phyloP scores from a whole-genome alignment of 1,139 yeast species.

The Hansenula anomala region DNA sequence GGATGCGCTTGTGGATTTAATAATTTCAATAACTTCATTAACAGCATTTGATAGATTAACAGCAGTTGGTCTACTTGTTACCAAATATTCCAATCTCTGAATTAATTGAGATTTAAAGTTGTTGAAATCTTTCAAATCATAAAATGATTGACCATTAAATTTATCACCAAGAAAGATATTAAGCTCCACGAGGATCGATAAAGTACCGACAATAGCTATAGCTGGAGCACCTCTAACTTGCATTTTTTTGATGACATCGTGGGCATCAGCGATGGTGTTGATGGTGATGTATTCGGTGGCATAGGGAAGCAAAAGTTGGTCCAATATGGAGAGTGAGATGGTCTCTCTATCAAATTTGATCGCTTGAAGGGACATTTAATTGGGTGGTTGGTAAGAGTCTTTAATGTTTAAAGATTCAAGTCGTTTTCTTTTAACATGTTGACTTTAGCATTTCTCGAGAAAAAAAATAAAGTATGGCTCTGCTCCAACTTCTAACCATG shows the following conservation, averaged over 20 bases:
- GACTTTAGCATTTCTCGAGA: too few relatives aligned
- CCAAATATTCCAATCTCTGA: slow-evolving; percentile 55
- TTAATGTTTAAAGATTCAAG: too few relatives aligned
- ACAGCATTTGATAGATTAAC: slow-evolving; percentile 85
- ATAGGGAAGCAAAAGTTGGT: slow-evolving; percentile 82
- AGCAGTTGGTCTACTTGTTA: slow-evolving; percentile 89
- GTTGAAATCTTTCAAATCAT: slow-evolving; percentile 27
- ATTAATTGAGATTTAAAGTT: slow-evolving; percentile 31
- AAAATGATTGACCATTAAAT: slow-evolving; percentile 24
- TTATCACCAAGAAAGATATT: slow-evolving; percentile 24
- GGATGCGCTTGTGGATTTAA: slow-evolving; percentile 21
- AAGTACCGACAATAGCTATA: slow-evolving; percentile 90
- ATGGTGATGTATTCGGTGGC: slow-evolving; percentile 64
- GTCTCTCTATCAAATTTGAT: slow-evolving; percentile 55
- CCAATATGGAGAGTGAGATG: slow-evolving; percentile 54
- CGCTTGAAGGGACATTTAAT: slow-evolving; percentile 47
- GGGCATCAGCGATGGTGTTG: slow-evolving; percentile 64
- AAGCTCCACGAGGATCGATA: slow-evolving; percentile 75
- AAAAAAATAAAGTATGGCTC: too few relatives aligned
- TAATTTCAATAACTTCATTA: slow-evolving; percentile 44
- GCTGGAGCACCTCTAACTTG: slow-evolving; percentile 99
- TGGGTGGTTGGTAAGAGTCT: background rate
- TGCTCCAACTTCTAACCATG: too few relatives aligned
- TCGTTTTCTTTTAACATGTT: too few relatives aligned
- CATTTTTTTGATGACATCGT: slow-evolving; percentile 77